Evolutionary conservation across 2,329 filamentous ascomycete species (phyloP).

Genomic region (Sporothrix variecibatus): DNA sequence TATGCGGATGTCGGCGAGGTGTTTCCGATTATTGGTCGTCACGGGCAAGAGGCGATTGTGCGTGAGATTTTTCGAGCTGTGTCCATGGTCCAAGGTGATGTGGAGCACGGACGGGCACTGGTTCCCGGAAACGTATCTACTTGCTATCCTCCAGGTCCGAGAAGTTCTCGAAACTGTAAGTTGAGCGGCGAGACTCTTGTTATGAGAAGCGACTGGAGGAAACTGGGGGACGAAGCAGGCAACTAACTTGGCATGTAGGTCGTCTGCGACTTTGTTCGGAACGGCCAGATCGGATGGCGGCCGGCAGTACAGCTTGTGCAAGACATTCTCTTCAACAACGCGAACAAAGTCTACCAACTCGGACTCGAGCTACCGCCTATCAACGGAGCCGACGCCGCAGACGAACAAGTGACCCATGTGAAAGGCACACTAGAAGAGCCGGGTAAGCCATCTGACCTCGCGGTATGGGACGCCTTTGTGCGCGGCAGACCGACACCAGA

Average conservation of each 20-base stretch:
- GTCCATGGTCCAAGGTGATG: constrained; percentile 71
- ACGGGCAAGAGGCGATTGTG: constrained; percentile 71
- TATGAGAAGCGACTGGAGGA: too few species aligned
- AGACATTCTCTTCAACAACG: constrained; percentile 74
- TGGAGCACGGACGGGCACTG: constrained; percentile 82
- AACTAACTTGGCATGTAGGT: constrained; percentile 48
- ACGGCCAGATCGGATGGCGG: constrained; percentile 59
- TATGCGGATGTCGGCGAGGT: constrained; percentile 83
- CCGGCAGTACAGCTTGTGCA: constrained; percentile 66
- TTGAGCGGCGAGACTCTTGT: neutral
- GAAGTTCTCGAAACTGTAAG: constrained; percentile 67
- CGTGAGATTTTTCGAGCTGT: constrained; percentile 74
- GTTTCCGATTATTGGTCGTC: constrained; percentile 74
- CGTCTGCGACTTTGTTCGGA: constrained; percentile 66
- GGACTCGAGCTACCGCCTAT: constrained; percentile 44
- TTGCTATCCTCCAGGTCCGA: constrained; percentile 71
- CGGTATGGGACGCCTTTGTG: constrained; percentile 47
- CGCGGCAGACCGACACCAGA: constrained; percentile 54
- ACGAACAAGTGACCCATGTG: neutral
- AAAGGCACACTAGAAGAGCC: neutral
- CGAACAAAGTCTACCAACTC: constrained; percentile 73
- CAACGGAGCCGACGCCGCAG: neutral
- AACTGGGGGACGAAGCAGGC: neutral
- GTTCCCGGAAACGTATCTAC: constrained; percentile 75
- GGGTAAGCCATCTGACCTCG: constrained; percentile 39